phyloP scores from a whole-genome alignment of 2,329 filamentous ascomycete genomes.

The Fusarium sp. region DNA sequence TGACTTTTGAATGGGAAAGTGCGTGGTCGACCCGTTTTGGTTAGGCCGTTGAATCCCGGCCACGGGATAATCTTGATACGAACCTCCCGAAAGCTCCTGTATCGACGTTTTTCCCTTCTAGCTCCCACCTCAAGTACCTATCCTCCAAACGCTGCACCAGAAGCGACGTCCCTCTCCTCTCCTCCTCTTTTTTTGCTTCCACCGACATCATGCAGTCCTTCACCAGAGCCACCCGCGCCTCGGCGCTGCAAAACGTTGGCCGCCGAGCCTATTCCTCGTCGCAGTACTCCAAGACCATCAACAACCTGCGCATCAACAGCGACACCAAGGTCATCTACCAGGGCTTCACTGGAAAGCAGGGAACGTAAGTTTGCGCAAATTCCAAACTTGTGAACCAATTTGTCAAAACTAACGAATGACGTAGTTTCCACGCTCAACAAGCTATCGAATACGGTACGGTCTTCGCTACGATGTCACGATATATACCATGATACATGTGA shows the following conservation, averaged over 20 bases:
- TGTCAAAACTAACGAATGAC: constrained; percentile 25
- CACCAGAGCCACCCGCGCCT: constrained; percentile 76
- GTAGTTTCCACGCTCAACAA: constrained; percentile 95
- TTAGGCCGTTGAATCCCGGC: constrained; percentile 40
- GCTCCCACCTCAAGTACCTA: constrained; percentile 31
- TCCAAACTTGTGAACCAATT: background rate
- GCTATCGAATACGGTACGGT: constrained; percentile 95
- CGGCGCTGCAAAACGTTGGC: constrained; percentile 72
- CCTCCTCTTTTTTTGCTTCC: constrained; percentile 4
- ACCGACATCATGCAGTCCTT: constrained; percentile 82
- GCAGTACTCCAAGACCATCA: constrained; percentile 77
- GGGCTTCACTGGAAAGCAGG: constrained; percentile 97
- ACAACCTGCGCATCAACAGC: constrained; percentile 91
- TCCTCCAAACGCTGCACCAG: constrained; percentile 25
- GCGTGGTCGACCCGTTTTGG: constrained; percentile 37
- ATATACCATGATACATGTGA: constrained; percentile 44
- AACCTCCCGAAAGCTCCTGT: constrained; percentile 44
- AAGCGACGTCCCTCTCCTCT: constrained; percentile 22
- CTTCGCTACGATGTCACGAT: constrained; percentile 34
- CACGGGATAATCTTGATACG: constrained; percentile 49
- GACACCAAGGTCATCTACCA: constrained; percentile 97
- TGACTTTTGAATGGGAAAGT: constrained; percentile 16
- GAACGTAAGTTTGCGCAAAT: constrained; percentile 73
- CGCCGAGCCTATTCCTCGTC: constrained; percentile 82
- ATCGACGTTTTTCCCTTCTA: constrained; percentile 44